Base-by-base conservation (phyloP, 73 alveolate species). In the Breviolum minutum region DNA sequence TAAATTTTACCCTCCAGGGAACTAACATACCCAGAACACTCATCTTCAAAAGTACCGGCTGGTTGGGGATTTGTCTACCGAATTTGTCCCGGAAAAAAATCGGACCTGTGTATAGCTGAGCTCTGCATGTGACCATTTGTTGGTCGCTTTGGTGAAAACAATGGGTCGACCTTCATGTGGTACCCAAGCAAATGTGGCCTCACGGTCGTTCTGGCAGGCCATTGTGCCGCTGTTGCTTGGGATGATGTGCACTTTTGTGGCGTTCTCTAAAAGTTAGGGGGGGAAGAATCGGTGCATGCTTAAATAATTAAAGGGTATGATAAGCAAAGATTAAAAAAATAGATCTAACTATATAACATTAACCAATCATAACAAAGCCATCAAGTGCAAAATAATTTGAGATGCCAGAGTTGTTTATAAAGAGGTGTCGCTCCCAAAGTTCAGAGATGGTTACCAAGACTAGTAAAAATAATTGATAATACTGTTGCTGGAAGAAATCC, bases 91-190 rank as follows among this genome's bases (percentile, higher is more conserved):
- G 11, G 74, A 11, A 40, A 3, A 70, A 32, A 30, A 13, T 27
- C 79, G 70, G n/a, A n/a, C 97, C 97, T 92, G 97, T 30, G 97
- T 74, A 89, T n/a, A 76, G 97, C 97, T 92, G 68, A 92, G 97
- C 64, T 60, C 97, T 11, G 97, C 64, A 40, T 80, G 64, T n/a
- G 90, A 63, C 97, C 97, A 92, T 26, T 80, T 80, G 68, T 92
- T 92, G 80, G 97, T 92, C 69, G 90, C 89, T 80, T 92, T 92
- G 48, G 90, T 92, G 62, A 92, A 60, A 90, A 92, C 97, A 79
- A 92, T 10, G 27, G 97, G 97, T 66, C 97, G 88, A 24, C 97
- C 97, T 29, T 60, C 68, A 30, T 92, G 97, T 40, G 97, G 97
- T 54, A 92, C 97, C 97, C 96, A 90, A 22, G 96, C 96, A 30